Conservation (phyloP, 2,329 filamentous ascomycete species). For the Blumeria graminis region DNA sequence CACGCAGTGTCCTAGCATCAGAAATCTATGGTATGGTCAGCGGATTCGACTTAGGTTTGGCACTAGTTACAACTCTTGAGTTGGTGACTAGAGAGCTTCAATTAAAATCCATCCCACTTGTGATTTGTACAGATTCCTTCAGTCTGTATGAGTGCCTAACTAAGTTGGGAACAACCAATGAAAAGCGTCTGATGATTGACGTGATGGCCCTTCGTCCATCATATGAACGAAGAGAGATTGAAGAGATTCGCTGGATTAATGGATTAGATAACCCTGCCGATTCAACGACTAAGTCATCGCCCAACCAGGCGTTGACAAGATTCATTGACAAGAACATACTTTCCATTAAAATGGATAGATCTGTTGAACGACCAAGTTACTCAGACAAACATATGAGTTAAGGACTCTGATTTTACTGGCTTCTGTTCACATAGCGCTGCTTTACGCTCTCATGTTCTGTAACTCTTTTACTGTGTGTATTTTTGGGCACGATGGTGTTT, state of each 20-base stretch:
- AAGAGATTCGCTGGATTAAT: not conserved
- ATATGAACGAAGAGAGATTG: not conserved
- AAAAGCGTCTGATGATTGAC: not conserved
- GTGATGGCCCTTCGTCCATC: not conserved
- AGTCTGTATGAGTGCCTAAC: too few species aligned
- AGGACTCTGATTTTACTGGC: too few species aligned
- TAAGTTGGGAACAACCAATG: not conserved
- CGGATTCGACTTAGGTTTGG: conserved; percentile 1
- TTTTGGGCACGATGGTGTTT: too few species aligned
- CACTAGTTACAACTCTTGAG: not conserved
- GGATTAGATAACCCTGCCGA: not conserved
- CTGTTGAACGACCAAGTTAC: not conserved
- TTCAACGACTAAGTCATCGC: not conserved
- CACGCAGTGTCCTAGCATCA: conserved; percentile 4
- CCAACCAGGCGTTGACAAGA: too few species aligned
- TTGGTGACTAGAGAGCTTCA: not conserved
- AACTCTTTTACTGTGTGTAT: too few species aligned
- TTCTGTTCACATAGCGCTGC: too few species aligned
- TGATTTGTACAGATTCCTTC: too few species aligned
- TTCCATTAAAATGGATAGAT: not conserved
- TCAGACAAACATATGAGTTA: too few species aligned
- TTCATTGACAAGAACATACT: not conserved
- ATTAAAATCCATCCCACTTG: too few species aligned
- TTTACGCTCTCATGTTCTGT: too few species aligned
- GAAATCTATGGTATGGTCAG: conserved; percentile 4